Conservation (phyloP, 805 yeast genomes). For the Hemisphaericaspora nanyangensis region DNA sequence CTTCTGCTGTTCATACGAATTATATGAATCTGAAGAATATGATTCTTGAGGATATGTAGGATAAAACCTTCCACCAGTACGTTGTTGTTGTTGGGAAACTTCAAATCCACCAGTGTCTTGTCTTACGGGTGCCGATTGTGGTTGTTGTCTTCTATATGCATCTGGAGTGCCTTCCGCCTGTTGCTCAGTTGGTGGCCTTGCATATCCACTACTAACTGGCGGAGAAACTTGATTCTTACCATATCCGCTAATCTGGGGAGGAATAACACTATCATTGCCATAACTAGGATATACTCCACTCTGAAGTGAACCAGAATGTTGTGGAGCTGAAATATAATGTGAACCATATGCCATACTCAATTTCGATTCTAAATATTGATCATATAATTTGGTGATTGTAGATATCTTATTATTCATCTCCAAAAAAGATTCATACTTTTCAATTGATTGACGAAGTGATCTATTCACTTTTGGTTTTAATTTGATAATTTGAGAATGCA, state of each 20-base stretch:
- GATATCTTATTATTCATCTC: constrained; percentile 77
- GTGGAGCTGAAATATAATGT: constrained; percentile 16
- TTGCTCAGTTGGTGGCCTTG: not conserved
- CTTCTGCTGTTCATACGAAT: not conserved
- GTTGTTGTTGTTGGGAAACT: not conserved
- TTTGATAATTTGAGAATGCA: constrained; percentile 56
- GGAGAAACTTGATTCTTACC: not conserved
- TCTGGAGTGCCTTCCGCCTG: too few species aligned
- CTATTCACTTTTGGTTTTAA: constrained; percentile 68
- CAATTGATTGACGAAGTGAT: constrained; percentile 53
- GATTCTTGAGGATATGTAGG: constrained; percentile 7
- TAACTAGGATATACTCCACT: constrained; percentile 3
- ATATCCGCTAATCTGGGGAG: not conserved
- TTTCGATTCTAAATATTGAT: constrained; percentile 60
- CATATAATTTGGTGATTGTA: constrained; percentile 72
- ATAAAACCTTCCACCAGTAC: not conserved
- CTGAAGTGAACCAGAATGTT: constrained; percentile 1
- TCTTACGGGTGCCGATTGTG: not conserved
- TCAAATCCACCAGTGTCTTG: not conserved
- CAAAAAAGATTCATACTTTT: constrained; percentile 60
- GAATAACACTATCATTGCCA: not conserved
- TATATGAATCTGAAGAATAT: constrained; percentile 5
- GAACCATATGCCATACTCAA: constrained; percentile 34
- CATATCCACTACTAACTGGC: not conserved
- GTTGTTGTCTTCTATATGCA: too few species aligned